These are phyloP conservation scores for Friedmanniomyces simplex DNA, from an alignment of 495 filamentous ascomycete genomes.

Conservation along the genomic window DNA sequence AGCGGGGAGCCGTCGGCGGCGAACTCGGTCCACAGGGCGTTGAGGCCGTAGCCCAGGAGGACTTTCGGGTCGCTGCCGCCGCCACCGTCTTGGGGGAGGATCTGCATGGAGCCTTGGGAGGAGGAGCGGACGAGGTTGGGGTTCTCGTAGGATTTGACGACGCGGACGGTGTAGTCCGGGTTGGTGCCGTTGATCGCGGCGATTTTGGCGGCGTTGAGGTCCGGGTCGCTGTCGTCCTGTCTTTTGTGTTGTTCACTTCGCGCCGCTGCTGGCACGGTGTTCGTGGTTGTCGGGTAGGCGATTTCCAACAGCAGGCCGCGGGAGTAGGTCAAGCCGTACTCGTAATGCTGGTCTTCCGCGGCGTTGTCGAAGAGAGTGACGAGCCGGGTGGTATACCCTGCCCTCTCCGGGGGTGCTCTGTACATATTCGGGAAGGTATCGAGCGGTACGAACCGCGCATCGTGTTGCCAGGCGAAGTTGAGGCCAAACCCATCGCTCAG, in stretches of 20 bases:
- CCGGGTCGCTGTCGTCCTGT: neutral
- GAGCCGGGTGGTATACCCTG: conserved; percentile 11
- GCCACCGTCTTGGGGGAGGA: conserved; percentile 16
- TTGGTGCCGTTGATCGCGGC: conserved; percentile 15
- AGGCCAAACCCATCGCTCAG: conserved; percentile 15
- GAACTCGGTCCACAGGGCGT: conserved; percentile 22
- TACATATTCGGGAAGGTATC: conserved; percentile 9
- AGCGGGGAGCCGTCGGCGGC: conserved; percentile 20
- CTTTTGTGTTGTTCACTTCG: neutral
- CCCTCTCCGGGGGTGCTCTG: neutral
- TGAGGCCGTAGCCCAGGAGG: conserved; percentile 22
- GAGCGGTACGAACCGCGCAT: conserved; percentile 18
- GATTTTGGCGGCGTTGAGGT: conserved; percentile 14
- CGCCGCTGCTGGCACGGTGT: neutral
- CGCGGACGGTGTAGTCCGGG: conserved; percentile 14
- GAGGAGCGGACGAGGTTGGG: conserved; percentile 16
- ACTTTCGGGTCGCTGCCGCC: conserved; percentile 15
- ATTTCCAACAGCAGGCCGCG: conserved; percentile 12
- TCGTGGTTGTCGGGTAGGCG: neutral
- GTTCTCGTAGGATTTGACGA: conserved; percentile 18
- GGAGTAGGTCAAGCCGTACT: conserved; percentile 1
- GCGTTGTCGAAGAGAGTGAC: conserved; percentile 26
- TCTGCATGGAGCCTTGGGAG: conserved; percentile 25
- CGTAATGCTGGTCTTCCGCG: conserved; percentile 5
- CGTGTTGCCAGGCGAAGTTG: conserved; percentile 26